These are phyloP conservation scores for Boletus edulis DNA, from an alignment of 768 basidiomycete genomes.

Conservation along the genomic window DNA sequence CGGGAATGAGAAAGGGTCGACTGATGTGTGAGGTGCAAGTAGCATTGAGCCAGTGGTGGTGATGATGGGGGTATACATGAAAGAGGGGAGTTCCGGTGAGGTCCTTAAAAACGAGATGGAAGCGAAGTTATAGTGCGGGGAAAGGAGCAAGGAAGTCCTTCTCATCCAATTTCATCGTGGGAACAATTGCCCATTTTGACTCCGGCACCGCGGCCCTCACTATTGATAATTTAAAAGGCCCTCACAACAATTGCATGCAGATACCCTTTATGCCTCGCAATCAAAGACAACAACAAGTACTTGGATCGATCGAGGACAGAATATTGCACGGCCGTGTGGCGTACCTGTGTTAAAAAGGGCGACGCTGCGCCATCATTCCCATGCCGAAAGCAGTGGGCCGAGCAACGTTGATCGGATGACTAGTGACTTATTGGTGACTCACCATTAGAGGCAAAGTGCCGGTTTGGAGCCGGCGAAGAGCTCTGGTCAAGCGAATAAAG, in stretches of 20 bases:
- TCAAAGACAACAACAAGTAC: no score
- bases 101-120: neutral
- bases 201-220: neutral
- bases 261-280: no score
- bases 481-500: no score
- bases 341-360: neutral
- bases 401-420: neutral
- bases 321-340: neutral
- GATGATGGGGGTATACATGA: neutral
- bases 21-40: neutral
- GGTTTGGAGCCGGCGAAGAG: neutral
- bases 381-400: neutral
- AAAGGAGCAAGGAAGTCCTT: conserved; percentile 15
- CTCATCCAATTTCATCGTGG: conserved; percentile 19
- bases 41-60: neutral
- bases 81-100: neutral
- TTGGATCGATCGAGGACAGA: no score
- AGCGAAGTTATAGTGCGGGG: conserved; percentile 5
- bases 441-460: no score
- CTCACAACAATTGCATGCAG: no score
- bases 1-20: conserved; percentile 4
- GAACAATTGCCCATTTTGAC: conserved; percentile 6
- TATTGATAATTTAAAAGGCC: no score
- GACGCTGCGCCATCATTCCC: neutral
- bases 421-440: neutral